Evolutionary conservation across 148 eudicot species (phyloP).

Genomic region (Chenopodium suecicum): DNA sequence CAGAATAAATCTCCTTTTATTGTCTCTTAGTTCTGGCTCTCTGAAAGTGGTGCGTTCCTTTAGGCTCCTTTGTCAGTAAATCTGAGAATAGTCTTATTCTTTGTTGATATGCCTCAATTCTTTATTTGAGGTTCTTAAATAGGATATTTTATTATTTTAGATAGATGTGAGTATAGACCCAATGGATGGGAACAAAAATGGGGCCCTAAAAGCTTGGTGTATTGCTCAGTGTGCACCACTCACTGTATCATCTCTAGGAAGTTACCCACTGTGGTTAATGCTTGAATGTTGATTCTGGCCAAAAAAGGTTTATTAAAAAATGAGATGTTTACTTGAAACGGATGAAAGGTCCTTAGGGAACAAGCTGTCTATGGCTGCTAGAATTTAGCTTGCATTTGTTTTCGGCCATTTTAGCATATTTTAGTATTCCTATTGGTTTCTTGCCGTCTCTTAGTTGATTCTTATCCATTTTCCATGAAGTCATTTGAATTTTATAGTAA

Average conservation of each 20-base stretch:
- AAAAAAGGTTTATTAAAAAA: not conserved
- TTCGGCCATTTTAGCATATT: not conserved
- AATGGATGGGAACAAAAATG: no score
- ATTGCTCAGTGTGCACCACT: no score
- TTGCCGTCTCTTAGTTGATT: not conserved
- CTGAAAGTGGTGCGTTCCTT: not conserved
- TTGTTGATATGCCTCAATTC: not conserved
- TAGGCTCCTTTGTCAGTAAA: not conserved
- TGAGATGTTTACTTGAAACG: not conserved
- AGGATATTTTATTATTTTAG: not conserved
- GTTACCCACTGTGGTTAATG: not conserved
- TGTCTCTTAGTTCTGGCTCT: not conserved
- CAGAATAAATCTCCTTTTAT: constrained; percentile 17
- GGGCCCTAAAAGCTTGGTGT: no score
- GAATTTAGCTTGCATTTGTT: not conserved
- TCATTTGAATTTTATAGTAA: not conserved
- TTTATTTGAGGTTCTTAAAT: not conserved
- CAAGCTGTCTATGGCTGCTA: not conserved
- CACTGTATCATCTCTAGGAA: no score
- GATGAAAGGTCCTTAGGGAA: not conserved
- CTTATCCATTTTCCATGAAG: not conserved
- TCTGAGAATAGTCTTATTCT: not conserved
- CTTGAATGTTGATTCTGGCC: not conserved
- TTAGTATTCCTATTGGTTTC: not conserved
- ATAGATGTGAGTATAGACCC: not conserved